phyloP scores from a whole-genome alignment of 345 rosid species.

The Orychophragmus violaceus region DNA sequence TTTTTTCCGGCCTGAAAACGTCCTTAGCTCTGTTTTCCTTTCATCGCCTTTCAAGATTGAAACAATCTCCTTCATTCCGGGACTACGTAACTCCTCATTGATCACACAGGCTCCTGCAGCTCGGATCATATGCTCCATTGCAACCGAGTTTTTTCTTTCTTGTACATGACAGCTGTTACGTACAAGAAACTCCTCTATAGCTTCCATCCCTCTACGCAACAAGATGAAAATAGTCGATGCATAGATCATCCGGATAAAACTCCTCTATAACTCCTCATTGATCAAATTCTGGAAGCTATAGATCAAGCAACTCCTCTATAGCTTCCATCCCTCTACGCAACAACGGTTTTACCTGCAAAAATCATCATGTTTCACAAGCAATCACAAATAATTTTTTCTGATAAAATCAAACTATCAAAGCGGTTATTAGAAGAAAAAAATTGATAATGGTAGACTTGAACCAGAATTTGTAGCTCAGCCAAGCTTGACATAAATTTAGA shows the following conservation, averaged over 20 bases:
- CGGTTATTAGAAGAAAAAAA: too few species aligned
- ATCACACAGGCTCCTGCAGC: slow-evolving; percentile 72
- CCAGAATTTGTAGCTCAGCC: slow-evolving; percentile 5
- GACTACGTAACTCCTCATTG: slow-evolving; percentile 69
- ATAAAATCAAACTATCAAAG: too few species aligned
- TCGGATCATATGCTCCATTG: slow-evolving; percentile 54
- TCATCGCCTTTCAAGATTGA: slow-evolving; percentile 59
- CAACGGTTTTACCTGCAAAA: slow-evolving; percentile 69
- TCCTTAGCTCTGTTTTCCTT: slow-evolving; percentile 20
- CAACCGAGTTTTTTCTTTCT: slow-evolving; percentile 38
- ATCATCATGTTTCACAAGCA: too few species aligned
- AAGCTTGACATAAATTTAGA: background rate
- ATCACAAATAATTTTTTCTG: too few species aligned
- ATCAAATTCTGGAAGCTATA: too few species aligned
- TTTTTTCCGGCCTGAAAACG: slow-evolving; percentile 36
- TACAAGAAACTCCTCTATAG: slow-evolving; percentile 39
- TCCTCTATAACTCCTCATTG: too few species aligned
- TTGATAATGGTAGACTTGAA: slow-evolving; percentile 2
- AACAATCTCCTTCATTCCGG: slow-evolving; percentile 47
- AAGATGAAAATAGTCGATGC: too few species aligned
- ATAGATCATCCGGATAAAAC: too few species aligned
- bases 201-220: slow-evolving; percentile 55
- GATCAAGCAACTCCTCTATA: slow-evolving; percentile 34
- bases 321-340: slow-evolving; percentile 59
- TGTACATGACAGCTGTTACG: slow-evolving; percentile 34